phyloP scores from a whole-genome alignment of 2,329 filamentous ascomycete genomes.

The Tolypocladium tundrense region DNA sequence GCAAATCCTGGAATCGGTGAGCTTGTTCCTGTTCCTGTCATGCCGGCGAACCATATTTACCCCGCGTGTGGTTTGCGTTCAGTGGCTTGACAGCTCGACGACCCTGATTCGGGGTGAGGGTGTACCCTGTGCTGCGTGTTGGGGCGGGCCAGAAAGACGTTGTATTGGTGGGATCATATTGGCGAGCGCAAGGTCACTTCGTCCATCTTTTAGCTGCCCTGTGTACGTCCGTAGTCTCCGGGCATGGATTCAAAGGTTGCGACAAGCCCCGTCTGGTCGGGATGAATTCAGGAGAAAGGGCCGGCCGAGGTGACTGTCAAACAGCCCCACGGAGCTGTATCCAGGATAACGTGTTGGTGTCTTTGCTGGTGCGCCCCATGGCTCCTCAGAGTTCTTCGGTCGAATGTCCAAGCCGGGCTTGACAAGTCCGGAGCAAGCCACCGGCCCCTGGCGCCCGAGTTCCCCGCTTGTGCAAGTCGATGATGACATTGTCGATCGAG shows the following conservation, averaged over 20 bases:
- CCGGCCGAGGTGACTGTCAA: neutral
- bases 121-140: neutral
- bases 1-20: neutral
- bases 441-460: too few relatives aligned
- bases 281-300: neutral
- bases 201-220: neutral
- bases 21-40: neutral
- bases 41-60: too few relatives aligned
- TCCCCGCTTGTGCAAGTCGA: neutral
- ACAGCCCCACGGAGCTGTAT: too few relatives aligned
- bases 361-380: neutral
- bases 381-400: neutral
- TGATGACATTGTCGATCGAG: neutral
- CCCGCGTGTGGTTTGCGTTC: neutral
- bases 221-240: neutral
- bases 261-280: neutral
- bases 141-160: neutral
- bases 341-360: too few relatives aligned
- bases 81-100: neutral
- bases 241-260: neutral
- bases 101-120: neutral
- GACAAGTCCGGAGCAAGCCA: neutral
- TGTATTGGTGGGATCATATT: neutral
- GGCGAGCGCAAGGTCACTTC: neutral
- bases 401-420: neutral